phyloP scores from a whole-genome alignment of 2,329 filamentous ascomycete genomes.

The Beauveria sp. region DNA sequence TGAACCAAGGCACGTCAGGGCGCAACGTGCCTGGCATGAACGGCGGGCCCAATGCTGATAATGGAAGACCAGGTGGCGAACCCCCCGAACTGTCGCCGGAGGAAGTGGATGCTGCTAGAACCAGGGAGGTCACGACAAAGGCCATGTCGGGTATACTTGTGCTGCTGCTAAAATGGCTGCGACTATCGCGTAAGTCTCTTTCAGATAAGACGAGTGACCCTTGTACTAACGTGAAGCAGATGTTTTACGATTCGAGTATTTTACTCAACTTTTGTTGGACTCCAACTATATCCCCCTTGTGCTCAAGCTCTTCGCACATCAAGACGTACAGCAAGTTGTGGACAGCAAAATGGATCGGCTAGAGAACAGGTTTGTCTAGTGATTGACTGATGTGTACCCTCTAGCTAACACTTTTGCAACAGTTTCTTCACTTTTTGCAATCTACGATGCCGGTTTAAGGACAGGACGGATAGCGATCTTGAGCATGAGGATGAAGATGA shows the following conservation, averaged over 20 bases:
- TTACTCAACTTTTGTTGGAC: constrained; percentile 87
- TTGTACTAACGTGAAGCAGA: constrained; percentile 44
- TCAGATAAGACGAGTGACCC: neutral
- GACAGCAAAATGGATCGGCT: constrained; percentile 77
- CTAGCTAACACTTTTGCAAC: constrained; percentile 15
- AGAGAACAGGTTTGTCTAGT: constrained; percentile 60
- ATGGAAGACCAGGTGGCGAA: constrained; percentile 21
- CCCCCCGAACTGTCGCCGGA: constrained; percentile 52
- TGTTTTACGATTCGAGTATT: constrained; percentile 89
- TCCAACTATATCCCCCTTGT: constrained; percentile 92
- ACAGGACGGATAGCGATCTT: constrained; percentile 23
- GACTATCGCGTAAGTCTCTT: constrained; percentile 71
- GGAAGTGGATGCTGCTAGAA: constrained; percentile 73
- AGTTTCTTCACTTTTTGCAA: constrained; percentile 93
- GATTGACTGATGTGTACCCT: neutral
- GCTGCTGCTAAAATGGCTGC: constrained; percentile 92
- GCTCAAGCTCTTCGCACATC: constrained; percentile 86
- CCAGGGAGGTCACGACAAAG: constrained; percentile 82
- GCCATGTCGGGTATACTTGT: constrained; percentile 85
- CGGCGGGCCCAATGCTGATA: constrained; percentile 25
- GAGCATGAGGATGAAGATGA: constrained; percentile 18
- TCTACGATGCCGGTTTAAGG: constrained; percentile 47
- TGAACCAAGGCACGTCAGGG: constrained; percentile 34
- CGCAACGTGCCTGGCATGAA: constrained; percentile 33
- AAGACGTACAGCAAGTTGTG: constrained; percentile 85